Conservation (phyloP, 2,329 filamentous ascomycete genomes). For the Microcyclospora tardicrescens region DNA sequence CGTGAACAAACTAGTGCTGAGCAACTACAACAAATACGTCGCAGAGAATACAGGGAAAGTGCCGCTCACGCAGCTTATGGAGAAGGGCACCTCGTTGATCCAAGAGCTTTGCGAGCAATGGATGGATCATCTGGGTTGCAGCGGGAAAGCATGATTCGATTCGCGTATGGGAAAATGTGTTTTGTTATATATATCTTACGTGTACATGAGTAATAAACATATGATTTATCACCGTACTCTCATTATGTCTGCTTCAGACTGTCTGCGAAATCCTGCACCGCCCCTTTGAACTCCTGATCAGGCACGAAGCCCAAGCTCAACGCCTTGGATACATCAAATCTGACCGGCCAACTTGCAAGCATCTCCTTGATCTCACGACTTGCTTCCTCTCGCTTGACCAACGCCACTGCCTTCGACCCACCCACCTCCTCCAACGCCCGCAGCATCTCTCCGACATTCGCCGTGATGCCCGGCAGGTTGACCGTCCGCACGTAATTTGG, state of each 20-base stretch:
- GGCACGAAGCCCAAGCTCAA: conserved; percentile 38
- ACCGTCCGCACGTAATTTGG: conserved; percentile 37
- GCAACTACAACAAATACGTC: conserved; percentile 35
- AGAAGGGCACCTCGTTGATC: conserved; percentile 29
- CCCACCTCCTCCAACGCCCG: conserved; percentile 43
- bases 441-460: conserved; percentile 44
- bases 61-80: conserved; percentile 41
- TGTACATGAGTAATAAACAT: too few relatives aligned
- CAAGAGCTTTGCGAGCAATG: conserved; percentile 39
- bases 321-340: conserved; percentile 44
- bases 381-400: conserved; percentile 40
- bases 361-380: conserved; percentile 40
- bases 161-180: too few relatives aligned
- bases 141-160: conserved; percentile 20
- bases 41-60: conserved; percentile 37
- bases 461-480: conserved; percentile 42
- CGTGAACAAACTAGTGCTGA: conserved; percentile 46
- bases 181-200: too few relatives aligned
- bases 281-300: conserved; percentile 36
- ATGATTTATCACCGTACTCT: too few relatives aligned
- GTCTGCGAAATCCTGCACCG: conserved; percentile 32
- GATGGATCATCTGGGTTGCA: conserved; percentile 39
- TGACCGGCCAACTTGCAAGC: conserved; percentile 43
- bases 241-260: conserved; percentile 14
- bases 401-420: conserved; percentile 37